Evolutionary conservation across 371 early-diverging fungal species (phyloP).

Genomic region (Zychaea mexicana): DNA sequence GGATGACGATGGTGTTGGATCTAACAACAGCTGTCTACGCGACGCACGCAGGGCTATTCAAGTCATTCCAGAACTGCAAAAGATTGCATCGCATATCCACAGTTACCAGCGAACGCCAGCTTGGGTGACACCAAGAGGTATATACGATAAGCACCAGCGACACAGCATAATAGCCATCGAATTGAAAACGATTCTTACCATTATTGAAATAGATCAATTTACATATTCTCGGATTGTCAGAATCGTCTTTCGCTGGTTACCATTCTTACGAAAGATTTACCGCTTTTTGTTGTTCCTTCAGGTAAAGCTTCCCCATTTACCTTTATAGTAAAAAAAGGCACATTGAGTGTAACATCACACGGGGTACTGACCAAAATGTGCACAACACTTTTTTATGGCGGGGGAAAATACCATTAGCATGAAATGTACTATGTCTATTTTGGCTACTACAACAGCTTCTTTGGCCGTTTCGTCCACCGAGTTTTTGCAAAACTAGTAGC

Average conservation of each 20-base stretch:
- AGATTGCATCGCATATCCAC: constrained; percentile 44
- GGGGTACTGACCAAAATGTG: background rate
- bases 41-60: constrained; percentile 61
- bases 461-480: background rate
- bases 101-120: constrained; percentile 60
- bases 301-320: constrained; percentile 15
- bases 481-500: background rate
- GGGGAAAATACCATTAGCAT: no score
- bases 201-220: constrained; percentile 13
- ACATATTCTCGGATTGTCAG: constrained; percentile 15
- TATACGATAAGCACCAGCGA: no score
- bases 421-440: constrained; percentile 5
- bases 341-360: no score
- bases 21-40: no score
- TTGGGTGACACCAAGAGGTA: constrained; percentile 43
- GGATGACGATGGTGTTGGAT: background rate
- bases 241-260: constrained; percentile 19
- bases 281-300: constrained; percentile 13
- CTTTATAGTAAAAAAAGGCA: no score
- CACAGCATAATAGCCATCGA: no score
- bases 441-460: constrained; percentile 7
- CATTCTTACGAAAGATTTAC: constrained; percentile 19
- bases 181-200: no score
- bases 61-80: constrained; percentile 48
- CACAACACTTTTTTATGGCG: no score